Base-by-base conservation (phyloP, 176 grass and related monocot species). In the Oryza officinalis region DNA sequence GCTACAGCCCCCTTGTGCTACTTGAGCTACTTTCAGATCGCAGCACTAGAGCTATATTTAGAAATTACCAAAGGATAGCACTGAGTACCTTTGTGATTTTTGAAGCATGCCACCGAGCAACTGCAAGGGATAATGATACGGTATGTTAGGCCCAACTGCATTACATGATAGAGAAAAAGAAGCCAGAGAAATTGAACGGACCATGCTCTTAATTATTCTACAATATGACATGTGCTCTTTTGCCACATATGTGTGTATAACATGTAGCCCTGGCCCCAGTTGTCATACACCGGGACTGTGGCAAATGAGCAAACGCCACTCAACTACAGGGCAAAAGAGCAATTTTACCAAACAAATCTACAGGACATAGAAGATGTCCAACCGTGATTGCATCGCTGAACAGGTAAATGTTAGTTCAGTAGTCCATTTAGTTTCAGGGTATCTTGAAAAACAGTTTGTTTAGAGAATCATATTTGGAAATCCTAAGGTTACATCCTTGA, bases 21-120 rank as follows among this genome's bases (percentile, higher is more conserved):
- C 20, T 57, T 57, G 52, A 57, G 17, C 52, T 54, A 54, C 50
- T 54, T 54, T 20, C 18, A 54, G 14, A 54, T 54, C 18, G 6
- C 14, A 20, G 50, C 50, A 54, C 50, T 54, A 54, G 54, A 60
- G 54, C 22, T 61, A 61, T 61, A 23, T 25, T 61, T 61, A 61
- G 2, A 44, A 75, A 59, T 66, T 1, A 63, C 31, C 26, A 66
- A 47, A 83, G 22, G 59, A 41, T 74, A 81, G 30, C 23, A 79
- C 30, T 67, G 6, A 74, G 32, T 88, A 98, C 96, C 96, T 98
- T 98, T 98, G 81, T 98, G 96, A 73, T 92, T 95, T 83, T 94
- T 98, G 71, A 95, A 98, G 86, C 96, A 98, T 76, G 59, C 69
- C 83, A 98, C 88, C 3, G 96, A 98, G 75, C 93, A 98, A 90